Percentiles rank a stretch among this genome's conserved stretches.
Evolutionary conservation across 2,329 filamentous ascomycete species (phyloP).

Genomic region (Fonsecaea pugnacius): DNA sequence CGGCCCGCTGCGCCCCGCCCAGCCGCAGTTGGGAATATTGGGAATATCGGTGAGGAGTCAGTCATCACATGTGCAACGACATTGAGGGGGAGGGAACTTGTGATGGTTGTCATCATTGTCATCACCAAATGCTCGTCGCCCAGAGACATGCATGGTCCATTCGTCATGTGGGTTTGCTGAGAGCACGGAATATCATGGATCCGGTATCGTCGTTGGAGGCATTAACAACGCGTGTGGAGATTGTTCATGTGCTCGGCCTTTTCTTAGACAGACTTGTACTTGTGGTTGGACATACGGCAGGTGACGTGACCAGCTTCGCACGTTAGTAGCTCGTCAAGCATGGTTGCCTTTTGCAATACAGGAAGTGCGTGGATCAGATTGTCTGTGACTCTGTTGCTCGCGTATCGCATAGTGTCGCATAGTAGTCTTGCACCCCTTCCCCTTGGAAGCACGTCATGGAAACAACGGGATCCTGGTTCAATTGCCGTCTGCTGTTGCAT

Average conservation of each 20-base stretch:
- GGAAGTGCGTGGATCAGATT: neutral
- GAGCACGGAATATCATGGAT: neutral
- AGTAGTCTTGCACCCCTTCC: neutral
- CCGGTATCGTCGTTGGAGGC: conserved; percentile 10
- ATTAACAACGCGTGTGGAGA: neutral
- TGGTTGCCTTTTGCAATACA: neutral
- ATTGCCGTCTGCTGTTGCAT: neutral
- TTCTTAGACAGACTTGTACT: conserved; percentile 11
- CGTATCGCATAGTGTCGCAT: neutral
- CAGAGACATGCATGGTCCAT: conserved; percentile 6
- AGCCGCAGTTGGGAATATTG: conserved; percentile 10
- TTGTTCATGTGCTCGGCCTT: neutral
- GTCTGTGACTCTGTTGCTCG: neutral
- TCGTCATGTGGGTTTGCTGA: neutral
- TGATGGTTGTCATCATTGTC: neutral
- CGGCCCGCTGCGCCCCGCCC: conserved; percentile 12
- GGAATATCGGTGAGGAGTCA: conserved; percentile 7
- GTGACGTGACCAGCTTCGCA: neutral
- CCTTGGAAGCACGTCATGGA: neutral
- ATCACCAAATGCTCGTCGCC: neutral
- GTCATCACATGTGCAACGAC: neutral
- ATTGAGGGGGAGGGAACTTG: neutral
- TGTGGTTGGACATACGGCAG: neutral
- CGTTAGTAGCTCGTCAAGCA: neutral
- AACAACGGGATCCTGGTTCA: neutral